Base-by-base conservation (phyloP, 257 asterid genomes). In the Rubia yunnanensis region DNA sequence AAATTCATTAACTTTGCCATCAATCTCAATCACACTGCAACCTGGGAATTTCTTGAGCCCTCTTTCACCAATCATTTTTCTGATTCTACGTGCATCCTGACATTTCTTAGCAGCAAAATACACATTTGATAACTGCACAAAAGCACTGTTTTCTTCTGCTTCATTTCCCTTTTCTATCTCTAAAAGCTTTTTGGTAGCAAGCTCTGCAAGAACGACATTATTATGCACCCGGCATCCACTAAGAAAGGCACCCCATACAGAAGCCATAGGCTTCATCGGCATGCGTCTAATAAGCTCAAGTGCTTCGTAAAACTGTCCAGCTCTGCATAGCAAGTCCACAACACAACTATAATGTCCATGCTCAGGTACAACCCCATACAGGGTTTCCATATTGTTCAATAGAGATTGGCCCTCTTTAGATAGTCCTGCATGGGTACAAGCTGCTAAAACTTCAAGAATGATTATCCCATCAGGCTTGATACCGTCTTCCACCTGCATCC, bases 211-310 rank as follows among this genome's bases (percentile, higher is more conserved):
- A 56, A 59, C 49, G 46, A 80, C 76, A 8, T 77, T 76, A 54
- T 74, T 71, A 71, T 69, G 78, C 44, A 50, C 50, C 36, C 84
- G 75, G n/a, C 78, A 71, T 26, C 78, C 80, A 57, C 80, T 73
- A 59, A 76, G 46, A 31, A 80, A 59, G 50, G 84, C 84, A 5
- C 84, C 84, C 84, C 84, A 80, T 10, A 74, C 80, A 31, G 84
- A 80, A 60, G 78, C 80, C 39, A 30, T 44, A 3, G 84, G 80
- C 60, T 74, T 77, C 79, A 80, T 71, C 8, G 84, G 80, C 84
- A 80, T 76, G 63, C 48, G 65, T 64, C 67, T 60, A 52, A 77
- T 80, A 8, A 80, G 67, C 71, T 80, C 46, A 44, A 77, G 64
- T 22, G 82, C 81, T 0, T 74, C 82, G 9, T 68, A 56, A 48